A percentile compares a stretch with the other conserved stretches of the same genome.
phyloP scores from a whole-genome alignment of 495 filamentous ascomycete genomes.

The Hypoxylon fragiforme region DNA sequence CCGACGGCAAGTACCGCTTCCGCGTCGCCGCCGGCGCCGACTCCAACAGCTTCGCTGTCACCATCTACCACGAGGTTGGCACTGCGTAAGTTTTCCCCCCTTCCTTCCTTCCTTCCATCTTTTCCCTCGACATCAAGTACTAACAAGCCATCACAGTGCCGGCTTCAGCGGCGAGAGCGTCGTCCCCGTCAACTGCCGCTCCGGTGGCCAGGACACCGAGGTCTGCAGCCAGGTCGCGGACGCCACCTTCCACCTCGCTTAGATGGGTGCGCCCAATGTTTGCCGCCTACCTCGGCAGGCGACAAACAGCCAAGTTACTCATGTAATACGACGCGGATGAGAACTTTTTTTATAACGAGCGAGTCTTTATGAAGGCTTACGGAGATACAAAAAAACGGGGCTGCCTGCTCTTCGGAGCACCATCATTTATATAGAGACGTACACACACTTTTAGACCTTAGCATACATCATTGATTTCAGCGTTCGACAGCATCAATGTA shows the following conservation, averaged over 20 bases:
- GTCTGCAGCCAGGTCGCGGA: conserved; percentile 10
- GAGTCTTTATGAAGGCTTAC: too few relatives aligned
- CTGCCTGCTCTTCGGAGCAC: too few relatives aligned
- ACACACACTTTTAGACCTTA: too few relatives aligned
- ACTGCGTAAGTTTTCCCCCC: conserved; percentile 9
- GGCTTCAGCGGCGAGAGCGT: conserved; percentile 7
- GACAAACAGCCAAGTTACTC: neutral
- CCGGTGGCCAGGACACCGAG: conserved; percentile 6
- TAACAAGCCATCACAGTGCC: conserved; percentile 4
- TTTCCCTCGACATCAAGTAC: neutral
- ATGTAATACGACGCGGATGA: too few relatives aligned
- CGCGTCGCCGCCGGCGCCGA: neutral
- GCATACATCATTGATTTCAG: too few relatives aligned
- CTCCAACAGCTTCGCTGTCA: conserved; percentile 2
- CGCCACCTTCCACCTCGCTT: conserved; percentile 9
- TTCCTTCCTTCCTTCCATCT: neutral
- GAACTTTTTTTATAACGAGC: too few relatives aligned
- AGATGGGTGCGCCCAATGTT: too few relatives aligned
- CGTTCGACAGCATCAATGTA: too few relatives aligned
- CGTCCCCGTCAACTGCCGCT: conserved; percentile 10
- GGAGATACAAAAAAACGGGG: too few relatives aligned
- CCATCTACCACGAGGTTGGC: conserved; percentile 7
- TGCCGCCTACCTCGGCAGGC: neutral
- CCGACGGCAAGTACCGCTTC: conserved; percentile 18
- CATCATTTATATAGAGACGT: too few relatives aligned